Base-by-base conservation (phyloP, 2,329 filamentous ascomycete genomes). In the Botrytis cinerea region DNA sequence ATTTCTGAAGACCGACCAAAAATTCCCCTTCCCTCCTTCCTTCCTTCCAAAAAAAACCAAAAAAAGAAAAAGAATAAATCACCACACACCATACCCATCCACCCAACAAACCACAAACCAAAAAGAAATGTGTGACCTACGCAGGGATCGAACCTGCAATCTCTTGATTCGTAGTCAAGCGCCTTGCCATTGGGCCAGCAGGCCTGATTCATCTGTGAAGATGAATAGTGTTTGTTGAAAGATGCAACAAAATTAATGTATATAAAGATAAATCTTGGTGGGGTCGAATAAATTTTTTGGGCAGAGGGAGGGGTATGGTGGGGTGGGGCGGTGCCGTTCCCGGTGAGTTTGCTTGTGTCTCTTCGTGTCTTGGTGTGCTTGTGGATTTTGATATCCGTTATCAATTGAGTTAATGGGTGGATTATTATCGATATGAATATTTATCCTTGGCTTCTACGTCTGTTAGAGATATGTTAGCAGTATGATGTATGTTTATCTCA, bases 161-260 rank as follows among this genome's bases (percentile, higher is more conserved):
- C 83, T 84, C 82, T 83, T 84, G 83, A 84, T 84, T 22, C 83
- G 83, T 84, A 84, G 83, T 84, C 83, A 84, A 83, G 82, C 83
- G 83, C 83, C 83, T 84, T 84, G 80, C 83, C 83, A 84, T 84
- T 84, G 82, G 82, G 83, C 83, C 82, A 83, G 70, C 70, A 72
- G 70, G 70, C 70, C 70, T 61, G 18, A 9, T 20, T 59, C 54
- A 32, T 59, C 54, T 22, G 3, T 6, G 6, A 2, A 1, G 20
- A 35, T 22, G 57, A 38, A 2, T 1, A 10, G 28, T 59, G 8
- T 5, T 61, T 61, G 32, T 16, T 59, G 28, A 20, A 59, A 0
- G 10, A 4, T 0, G 0, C 0, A 0, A 0, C 0, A 0, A 1
- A 6, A 25, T 61, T 4, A 16, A 0, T 0, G 5, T 14, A 61